Evolutionary conservation across 2,329 filamentous ascomycete genomes (phyloP).

Genomic region (Fusarium sp.): DNA sequence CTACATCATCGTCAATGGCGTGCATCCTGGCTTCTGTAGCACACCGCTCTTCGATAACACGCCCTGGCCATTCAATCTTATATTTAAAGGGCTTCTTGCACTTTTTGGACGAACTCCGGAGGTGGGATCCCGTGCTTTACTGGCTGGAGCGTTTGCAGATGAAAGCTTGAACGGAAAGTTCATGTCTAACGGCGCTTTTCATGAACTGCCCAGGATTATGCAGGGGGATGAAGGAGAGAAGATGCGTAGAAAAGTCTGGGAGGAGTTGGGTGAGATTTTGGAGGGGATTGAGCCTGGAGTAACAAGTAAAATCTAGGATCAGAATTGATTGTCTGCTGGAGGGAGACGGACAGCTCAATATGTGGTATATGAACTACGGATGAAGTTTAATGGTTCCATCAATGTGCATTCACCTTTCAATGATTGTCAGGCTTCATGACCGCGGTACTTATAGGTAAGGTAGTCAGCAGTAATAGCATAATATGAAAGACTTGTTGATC

Average conservation of each 20-base stretch:
- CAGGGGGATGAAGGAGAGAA: constrained; percentile 50
- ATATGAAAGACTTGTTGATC: background rate
- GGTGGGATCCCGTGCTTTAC: constrained; percentile 53
- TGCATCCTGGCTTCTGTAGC: constrained; percentile 55
- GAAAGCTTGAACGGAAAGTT: constrained; percentile 55
- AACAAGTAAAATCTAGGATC: constrained; percentile 45
- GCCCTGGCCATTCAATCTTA: constrained; percentile 43
- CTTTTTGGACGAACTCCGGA: constrained; percentile 52
- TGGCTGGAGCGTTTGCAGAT: constrained; percentile 51
- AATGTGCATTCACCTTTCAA: background rate
- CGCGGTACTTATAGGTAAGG: background rate
- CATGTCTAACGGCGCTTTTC: constrained; percentile 49
- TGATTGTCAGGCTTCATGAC: too few relatives aligned
- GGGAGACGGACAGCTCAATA: background rate
- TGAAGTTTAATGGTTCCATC: background rate
- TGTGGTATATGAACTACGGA: background rate
- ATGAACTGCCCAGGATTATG: constrained; percentile 39
- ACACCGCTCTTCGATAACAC: constrained; percentile 52
- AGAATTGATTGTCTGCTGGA: background rate
- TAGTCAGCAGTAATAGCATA: background rate
- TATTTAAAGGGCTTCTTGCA: constrained; percentile 22
- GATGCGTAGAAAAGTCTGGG: constrained; percentile 52
- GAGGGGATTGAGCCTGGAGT: constrained; percentile 56
- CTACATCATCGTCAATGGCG: constrained; percentile 51
- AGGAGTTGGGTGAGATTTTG: constrained; percentile 55